These are phyloP conservation scores for Croton laevigatus DNA, from an alignment of 441 rosid genomes.

Conservation along the genomic window DNA sequence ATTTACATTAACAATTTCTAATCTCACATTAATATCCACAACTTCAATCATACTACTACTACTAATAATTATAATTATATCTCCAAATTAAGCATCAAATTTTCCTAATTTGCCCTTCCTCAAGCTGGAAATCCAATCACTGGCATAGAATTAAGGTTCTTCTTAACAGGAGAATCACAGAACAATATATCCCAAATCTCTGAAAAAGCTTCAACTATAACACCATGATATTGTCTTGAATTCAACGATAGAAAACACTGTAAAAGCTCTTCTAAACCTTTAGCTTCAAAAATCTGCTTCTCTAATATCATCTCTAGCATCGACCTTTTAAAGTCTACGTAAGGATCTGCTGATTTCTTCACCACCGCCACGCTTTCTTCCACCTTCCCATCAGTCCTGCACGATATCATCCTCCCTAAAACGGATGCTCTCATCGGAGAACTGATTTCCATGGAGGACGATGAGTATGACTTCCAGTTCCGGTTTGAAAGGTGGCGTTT, in stretches of 20 bases:
- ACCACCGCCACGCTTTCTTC: constrained; percentile 46
- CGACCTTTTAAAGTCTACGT: constrained; percentile 54
- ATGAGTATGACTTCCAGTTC: background rate
- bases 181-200: constrained; percentile 49
- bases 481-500: constrained; percentile 7
- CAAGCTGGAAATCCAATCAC: too few relatives aligned
- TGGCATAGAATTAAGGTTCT: background rate
- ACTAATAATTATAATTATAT: too few relatives aligned
- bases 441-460: background rate
- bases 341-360: constrained; percentile 56
- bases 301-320: constrained; percentile 65
- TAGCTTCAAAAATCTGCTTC: constrained; percentile 37
- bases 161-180: constrained; percentile 24
- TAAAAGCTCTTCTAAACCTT: constrained; percentile 52
- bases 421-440: constrained; percentile 22
- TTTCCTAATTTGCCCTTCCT: background rate
- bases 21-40: too few relatives aligned
- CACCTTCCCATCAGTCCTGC: constrained; percentile 31
- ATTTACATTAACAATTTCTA: too few relatives aligned
- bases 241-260: constrained; percentile 51
- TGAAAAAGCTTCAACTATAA: constrained; percentile 49
- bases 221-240: constrained; percentile 40
- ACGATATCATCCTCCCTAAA: constrained; percentile 15
- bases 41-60: too few relatives aligned
- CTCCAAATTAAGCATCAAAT: too few relatives aligned